Base-by-base conservation (phyloP, 225 moss, liverwort and hornwort species). In the Takakia lepidozioides region DNA sequence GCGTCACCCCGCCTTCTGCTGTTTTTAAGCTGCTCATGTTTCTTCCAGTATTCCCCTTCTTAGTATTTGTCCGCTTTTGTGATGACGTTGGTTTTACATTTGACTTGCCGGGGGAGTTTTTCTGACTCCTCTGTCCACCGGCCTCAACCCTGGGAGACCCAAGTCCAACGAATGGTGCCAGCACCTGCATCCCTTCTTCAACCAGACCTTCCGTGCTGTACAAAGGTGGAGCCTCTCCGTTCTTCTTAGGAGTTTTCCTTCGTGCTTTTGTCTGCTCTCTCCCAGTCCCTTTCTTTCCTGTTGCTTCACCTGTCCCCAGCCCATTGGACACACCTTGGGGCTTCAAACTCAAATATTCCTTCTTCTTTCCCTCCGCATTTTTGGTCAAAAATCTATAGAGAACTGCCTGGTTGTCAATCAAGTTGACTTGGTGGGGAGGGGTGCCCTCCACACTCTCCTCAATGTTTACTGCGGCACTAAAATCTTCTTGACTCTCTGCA, bases 191-290 rank as follows among this genome's bases (percentile, higher is more conserved):
- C n/a, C 72, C 65, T 58, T 65, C 69, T 43, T 69, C 69, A 41
- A 69, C 65, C 10, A 78, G 54, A 13, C 61, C 77, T 53, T 68
- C 77, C 34, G 61, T 72, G 32, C 49, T 49, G 36, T 72, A 61
- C 3, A 65, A 42, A 22, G 77, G 72, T 44, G 58, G n/a, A n/a
- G n/a, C n/a, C n/a, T n/a, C n/a, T 29, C 19, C 63, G 42, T 51
- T 64, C 54, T 17, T 68, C 19, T 22, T 38, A 26, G 58, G 37
- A 52, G 38, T 68, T 3, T 32, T 9, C 19, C 59, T 60, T 40
- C 52, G 53, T n/a, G n/a, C n/a, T n/a, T 52, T 69, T 51, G 23
- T 30, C 15, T 18, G 55, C 34, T 59, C 73, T 52, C 62, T 73
- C 51, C 25, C 54, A 29, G 51, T 61, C 23, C 19, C 19, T 54